A percentile compares a stretch with the other conserved stretches of the same genome.
Conservation (phyloP, 805 yeast genomes). For the Maudiozyma turicensis region DNA sequence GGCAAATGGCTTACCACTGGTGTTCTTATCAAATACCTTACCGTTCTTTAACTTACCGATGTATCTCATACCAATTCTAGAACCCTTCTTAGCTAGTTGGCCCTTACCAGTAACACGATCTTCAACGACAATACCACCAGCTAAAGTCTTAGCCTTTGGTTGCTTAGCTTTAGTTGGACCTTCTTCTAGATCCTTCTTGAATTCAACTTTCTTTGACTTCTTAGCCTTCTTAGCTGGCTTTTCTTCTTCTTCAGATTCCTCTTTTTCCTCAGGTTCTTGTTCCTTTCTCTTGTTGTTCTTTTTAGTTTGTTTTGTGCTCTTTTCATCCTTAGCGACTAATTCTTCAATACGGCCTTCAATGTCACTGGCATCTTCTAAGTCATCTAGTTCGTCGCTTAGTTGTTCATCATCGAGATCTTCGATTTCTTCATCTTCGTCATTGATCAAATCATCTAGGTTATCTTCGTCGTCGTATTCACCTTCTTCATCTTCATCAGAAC, state of each 20-base stretch:
- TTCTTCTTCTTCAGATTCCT: conserved; percentile 21
- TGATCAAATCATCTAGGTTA: conserved; percentile 37
- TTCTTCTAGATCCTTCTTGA: conserved; percentile 84
- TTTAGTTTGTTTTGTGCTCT: conserved; percentile 27
- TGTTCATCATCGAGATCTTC: conserved; percentile 73
- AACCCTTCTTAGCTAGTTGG: conserved; percentile 74
- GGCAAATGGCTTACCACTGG: conserved; percentile 89
- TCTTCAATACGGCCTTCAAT: conserved; percentile 67
- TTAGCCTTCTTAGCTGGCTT: conserved; percentile 26
- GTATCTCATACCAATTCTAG: conserved; percentile 93
- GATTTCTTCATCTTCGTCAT: conserved; percentile 37
- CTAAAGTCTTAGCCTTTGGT: conserved; percentile 64
- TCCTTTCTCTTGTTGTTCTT: conserved; percentile 25
- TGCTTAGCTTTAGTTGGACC: conserved; percentile 62
- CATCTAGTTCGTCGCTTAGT: conserved; percentile 34
- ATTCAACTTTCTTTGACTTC: conserved; percentile 71
- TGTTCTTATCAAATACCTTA: conserved; percentile 92
- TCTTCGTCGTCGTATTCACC: conserved; percentile 32
- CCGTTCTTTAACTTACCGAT: conserved; percentile 97
- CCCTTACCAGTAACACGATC: conserved; percentile 89
- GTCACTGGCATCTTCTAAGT: conserved; percentile 59
- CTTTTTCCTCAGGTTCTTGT: conserved; percentile 21
- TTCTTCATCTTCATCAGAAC: conserved; percentile 35
- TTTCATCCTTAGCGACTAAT: conserved; percentile 48
- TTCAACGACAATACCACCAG: conserved; percentile 90